Percentiles rank a stretch among this genome's conserved stretches.
Conservation (phyloP, 305 asterid genomes). For the Nicotiana rustica region DNA sequence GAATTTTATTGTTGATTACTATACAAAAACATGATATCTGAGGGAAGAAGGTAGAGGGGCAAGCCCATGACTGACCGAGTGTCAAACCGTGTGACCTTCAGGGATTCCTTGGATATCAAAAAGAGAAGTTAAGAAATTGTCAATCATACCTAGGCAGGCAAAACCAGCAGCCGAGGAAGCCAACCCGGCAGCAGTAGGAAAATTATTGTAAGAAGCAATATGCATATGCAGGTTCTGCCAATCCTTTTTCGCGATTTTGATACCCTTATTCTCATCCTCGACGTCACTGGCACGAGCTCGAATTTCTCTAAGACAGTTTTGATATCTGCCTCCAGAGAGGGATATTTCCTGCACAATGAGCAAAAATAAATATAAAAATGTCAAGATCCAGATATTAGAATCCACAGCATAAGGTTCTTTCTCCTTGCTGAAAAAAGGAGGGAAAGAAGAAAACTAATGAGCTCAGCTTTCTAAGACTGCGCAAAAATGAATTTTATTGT, state of each 20-base stretch:
- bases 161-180: conserved; percentile 99
- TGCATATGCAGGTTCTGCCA: conserved; percentile 90
- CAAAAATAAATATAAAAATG: conserved; percentile 21
- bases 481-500: background rate
- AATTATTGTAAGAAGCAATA: conserved; percentile 89
- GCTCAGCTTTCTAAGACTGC: background rate
- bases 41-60: too few relatives aligned
- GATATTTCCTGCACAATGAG: conserved; percentile 78
- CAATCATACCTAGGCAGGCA: conserved; percentile 85
- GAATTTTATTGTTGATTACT: background rate
- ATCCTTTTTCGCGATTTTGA: conserved; percentile 77
- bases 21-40: background rate
- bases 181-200: conserved; percentile 98
- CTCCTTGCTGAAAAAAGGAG: background rate
- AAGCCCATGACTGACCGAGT: too few relatives aligned
- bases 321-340: conserved; percentile 89
- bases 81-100: too few relatives aligned
- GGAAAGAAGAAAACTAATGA: background rate
- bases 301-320: conserved; percentile 88
- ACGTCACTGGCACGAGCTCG: conserved; percentile 85
- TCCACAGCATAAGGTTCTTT: background rate
- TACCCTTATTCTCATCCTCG: conserved; percentile 87
- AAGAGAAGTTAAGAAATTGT: background rate
- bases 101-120: too few relatives aligned
- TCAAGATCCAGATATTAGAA: background rate